Evolutionary conservation across 768 basidiomycete genomes (phyloP).

Genomic region (Kwoniella bestiolae): DNA sequence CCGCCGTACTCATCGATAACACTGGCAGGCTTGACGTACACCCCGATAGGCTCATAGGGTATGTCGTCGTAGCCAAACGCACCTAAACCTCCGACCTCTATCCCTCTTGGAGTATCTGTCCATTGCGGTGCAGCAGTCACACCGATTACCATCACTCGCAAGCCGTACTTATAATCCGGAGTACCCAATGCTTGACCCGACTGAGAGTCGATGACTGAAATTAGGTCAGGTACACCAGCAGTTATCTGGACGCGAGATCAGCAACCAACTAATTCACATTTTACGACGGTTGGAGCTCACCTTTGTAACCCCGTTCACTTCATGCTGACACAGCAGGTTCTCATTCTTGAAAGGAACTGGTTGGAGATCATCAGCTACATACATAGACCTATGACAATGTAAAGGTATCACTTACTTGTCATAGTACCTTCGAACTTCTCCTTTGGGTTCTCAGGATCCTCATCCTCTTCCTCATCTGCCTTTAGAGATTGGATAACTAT

Average conservation of each 20-base stretch:
- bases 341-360: slow-evolving; percentile 49
- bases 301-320: slow-evolving; percentile 24
- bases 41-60: slow-evolving; percentile 26
- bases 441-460: slow-evolving; percentile 50
- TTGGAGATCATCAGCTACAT: neutral
- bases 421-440: slow-evolving; percentile 32
- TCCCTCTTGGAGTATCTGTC: slow-evolving; percentile 62
- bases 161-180: slow-evolving; percentile 66
- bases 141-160: slow-evolving; percentile 64
- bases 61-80: slow-evolving; percentile 63
- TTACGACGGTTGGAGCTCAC: slow-evolving; percentile 5
- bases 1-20: slow-evolving; percentile 33
- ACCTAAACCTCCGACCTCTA: slow-evolving; percentile 64
- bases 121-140: slow-evolving; percentile 65
- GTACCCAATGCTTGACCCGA: slow-evolving; percentile 68
- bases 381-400: neutral
- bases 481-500: slow-evolving; percentile 38
- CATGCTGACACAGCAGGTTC: slow-evolving; percentile 35
- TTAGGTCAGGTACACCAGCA: slow-evolving; percentile 69
- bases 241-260: slow-evolving; percentile 12
- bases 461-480: slow-evolving; percentile 27
- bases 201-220: slow-evolving; percentile 68
- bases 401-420: slow-evolving; percentile 51
- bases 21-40: slow-evolving; percentile 30
- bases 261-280: too few species aligned